Evolutionary conservation across 306 rosid genomes (phyloP).

Genomic region (Biancaea sappan): DNA sequence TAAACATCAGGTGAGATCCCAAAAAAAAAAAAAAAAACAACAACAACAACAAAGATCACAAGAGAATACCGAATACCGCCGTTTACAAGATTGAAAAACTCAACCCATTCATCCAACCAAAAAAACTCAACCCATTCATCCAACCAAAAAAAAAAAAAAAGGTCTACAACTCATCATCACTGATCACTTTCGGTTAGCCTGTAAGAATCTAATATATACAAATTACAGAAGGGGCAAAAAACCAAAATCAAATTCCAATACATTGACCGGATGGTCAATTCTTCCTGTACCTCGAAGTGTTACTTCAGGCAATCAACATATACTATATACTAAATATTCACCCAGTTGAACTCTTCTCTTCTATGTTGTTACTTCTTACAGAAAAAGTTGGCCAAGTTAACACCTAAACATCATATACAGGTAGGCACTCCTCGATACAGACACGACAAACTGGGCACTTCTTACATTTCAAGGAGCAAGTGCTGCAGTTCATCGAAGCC

Average conservation of each 20-base stretch:
- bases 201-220: slow-evolving; percentile 49
- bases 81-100: no score
- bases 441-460: slow-evolving; percentile 90
- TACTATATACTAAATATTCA: slow-evolving; percentile 39
- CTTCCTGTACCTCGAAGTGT: slow-evolving; percentile 35
- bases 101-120: not conserved
- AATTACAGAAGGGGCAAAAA: slow-evolving; percentile 21
- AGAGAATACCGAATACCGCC: no score
- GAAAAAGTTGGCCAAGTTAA: slow-evolving; percentile 36
- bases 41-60: no score
- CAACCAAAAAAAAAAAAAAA: not conserved
- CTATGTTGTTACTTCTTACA: slow-evolving; percentile 38
- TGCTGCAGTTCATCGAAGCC: slow-evolving; percentile 55
- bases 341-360: slow-evolving; percentile 30
- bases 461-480: slow-evolving; percentile 84
- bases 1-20: no score
- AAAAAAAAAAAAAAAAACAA: no score
- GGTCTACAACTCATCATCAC: slow-evolving; percentile 25
- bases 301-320: slow-evolving; percentile 36
- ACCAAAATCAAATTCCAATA: slow-evolving; percentile 36
- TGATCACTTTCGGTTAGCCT: slow-evolving; percentile 18
- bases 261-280: slow-evolving; percentile 30
- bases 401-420: slow-evolving; percentile 87
- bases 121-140: not conserved
- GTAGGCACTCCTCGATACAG: slow-evolving; percentile 66